Percentiles rank a stretch among this genome's conserved stretches.
phyloP scores from a whole-genome alignment of 2,329 filamentous ascomycete species.

The Cladosporium sp. region DNA sequence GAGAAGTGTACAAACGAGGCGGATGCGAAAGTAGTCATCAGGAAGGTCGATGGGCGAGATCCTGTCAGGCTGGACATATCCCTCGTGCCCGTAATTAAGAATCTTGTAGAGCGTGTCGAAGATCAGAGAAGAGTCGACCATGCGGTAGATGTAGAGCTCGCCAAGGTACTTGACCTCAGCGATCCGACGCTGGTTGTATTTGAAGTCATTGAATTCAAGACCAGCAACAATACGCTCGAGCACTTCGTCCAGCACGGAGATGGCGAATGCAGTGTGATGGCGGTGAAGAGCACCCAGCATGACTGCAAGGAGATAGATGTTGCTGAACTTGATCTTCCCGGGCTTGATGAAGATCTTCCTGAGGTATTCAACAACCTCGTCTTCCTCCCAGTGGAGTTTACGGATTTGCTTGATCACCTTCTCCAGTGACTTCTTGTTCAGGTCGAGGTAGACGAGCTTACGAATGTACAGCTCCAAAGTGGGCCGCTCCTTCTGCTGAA shows the following conservation, averaged over 20 bases:
- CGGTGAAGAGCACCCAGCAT: slow-evolving; percentile 82
- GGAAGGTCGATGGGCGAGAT: slow-evolving; percentile 75
- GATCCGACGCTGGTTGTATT: slow-evolving; percentile 89
- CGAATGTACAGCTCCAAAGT: slow-evolving; percentile 89
- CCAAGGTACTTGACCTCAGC: slow-evolving; percentile 95
- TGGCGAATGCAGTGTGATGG: slow-evolving; percentile 86
- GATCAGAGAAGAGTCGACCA: slow-evolving; percentile 90
- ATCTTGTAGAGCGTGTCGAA: slow-evolving; percentile 95
- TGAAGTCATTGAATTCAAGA: slow-evolving; percentile 93
- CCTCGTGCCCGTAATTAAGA: slow-evolving; percentile 80
- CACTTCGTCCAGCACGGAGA: slow-evolving; percentile 85
- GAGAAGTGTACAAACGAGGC: slow-evolving; percentile 78
- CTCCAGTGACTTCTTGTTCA: slow-evolving; percentile 89
- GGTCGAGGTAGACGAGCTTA: slow-evolving; percentile 85
- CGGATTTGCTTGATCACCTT: slow-evolving; percentile 92
- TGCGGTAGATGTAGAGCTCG: slow-evolving; percentile 94
- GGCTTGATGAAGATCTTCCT: slow-evolving; percentile 94
- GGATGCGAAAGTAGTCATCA: slow-evolving; percentile 94
- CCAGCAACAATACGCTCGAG: slow-evolving; percentile 83
- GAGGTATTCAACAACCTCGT: slow-evolving; percentile 71
- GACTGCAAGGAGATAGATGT: slow-evolving; percentile 87
- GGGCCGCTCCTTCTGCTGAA: slow-evolving; percentile 92
- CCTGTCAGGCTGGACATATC: slow-evolving; percentile 70
- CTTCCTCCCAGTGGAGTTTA: slow-evolving; percentile 95
- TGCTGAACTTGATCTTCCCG: slow-evolving; percentile 95